Conservation (phyloP, 306 rosid genomes). For the Gillenia trifoliata region DNA sequence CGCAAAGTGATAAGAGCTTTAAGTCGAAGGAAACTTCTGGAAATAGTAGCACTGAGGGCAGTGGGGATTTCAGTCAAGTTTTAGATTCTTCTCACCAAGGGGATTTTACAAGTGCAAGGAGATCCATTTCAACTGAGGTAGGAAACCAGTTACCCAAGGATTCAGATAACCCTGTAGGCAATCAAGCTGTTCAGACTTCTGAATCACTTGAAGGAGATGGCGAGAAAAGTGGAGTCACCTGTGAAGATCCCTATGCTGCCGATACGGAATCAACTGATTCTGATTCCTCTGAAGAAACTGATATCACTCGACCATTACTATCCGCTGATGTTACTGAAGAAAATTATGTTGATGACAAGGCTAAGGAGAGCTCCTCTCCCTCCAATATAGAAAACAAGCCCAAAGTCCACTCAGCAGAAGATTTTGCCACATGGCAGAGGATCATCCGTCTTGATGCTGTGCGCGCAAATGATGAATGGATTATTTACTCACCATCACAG, state of each 20-base stretch:
- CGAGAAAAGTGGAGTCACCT: slow-evolving; percentile 19
- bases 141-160: slow-evolving; percentile 10
- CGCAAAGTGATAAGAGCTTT: slow-evolving; percentile 6
- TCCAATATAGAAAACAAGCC: not conserved
- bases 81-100: slow-evolving; percentile 9
- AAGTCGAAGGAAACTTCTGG: slow-evolving; percentile 17
- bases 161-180: not conserved
- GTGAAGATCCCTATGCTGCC: slow-evolving; percentile 18
- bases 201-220: slow-evolving; percentile 12
- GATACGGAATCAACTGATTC: slow-evolving; percentile 23
- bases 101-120: slow-evolving; percentile 9
- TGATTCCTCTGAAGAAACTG: slow-evolving; percentile 23
- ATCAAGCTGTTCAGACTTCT: slow-evolving; percentile 8
- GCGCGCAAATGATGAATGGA: slow-evolving; percentile 30
- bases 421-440: slow-evolving; percentile 27
- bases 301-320: slow-evolving; percentile 10
- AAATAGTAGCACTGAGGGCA: slow-evolving; percentile 15
- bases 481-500: slow-evolving; percentile 22
- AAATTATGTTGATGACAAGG: slow-evolving; percentile 4
- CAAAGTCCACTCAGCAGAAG: slow-evolving; percentile 18
- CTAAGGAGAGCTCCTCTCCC: slow-evolving; percentile 8
- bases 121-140: slow-evolving; percentile 6
- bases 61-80: slow-evolving; percentile 17
- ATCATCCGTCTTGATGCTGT: slow-evolving; percentile 24
- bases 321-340: slow-evolving; percentile 12